A percentile compares a stretch with the other conserved stretches of the same genome.
Conservation (phyloP, 1,284 basidiomycete species). For the Agroathelia rolfsii region DNA sequence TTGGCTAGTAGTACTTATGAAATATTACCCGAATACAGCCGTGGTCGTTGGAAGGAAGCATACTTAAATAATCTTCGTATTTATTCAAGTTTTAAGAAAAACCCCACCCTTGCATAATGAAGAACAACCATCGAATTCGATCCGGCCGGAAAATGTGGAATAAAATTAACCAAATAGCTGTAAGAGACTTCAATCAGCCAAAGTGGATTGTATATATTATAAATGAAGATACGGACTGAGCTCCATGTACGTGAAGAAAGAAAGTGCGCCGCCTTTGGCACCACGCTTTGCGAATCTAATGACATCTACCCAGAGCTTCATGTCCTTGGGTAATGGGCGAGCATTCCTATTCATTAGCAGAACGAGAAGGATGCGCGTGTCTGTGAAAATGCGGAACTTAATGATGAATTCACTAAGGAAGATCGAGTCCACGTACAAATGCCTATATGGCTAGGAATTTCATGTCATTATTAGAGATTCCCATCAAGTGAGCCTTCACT, state of each 20-base stretch:
- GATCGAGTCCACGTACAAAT: slow-evolving; percentile 25
- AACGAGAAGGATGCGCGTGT: slow-evolving; percentile 47
- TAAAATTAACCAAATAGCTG: slow-evolving; percentile 38
- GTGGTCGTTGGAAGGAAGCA: too few species aligned
- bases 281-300: slow-evolving; percentile 49
- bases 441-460: slow-evolving; percentile 35
- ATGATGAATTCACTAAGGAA: neutral
- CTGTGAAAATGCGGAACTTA: slow-evolving; percentile 7
- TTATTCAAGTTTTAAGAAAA: too few species aligned
- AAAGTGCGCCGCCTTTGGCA: slow-evolving; percentile 42
- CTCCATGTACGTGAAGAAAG: slow-evolving; percentile 60
- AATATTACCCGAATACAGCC: too few species aligned
- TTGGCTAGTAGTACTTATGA: too few species aligned
- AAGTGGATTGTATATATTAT: neutral
- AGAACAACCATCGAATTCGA: slow-evolving; percentile 36
- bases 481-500: slow-evolving; percentile 7
- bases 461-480: slow-evolving; percentile 7
- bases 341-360: slow-evolving; percentile 45
- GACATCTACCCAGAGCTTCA: slow-evolving; percentile 58
- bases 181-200: slow-evolving; percentile 5
- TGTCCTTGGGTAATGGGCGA: slow-evolving; percentile 41
- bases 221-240: slow-evolving; percentile 29
- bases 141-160: slow-evolving; percentile 39
- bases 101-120: slow-evolving; percentile 43
- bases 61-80: too few species aligned